Evolutionary conservation across 2,329 filamentous ascomycete species (phyloP).

Genomic region (Aureobasidium sp.): DNA sequence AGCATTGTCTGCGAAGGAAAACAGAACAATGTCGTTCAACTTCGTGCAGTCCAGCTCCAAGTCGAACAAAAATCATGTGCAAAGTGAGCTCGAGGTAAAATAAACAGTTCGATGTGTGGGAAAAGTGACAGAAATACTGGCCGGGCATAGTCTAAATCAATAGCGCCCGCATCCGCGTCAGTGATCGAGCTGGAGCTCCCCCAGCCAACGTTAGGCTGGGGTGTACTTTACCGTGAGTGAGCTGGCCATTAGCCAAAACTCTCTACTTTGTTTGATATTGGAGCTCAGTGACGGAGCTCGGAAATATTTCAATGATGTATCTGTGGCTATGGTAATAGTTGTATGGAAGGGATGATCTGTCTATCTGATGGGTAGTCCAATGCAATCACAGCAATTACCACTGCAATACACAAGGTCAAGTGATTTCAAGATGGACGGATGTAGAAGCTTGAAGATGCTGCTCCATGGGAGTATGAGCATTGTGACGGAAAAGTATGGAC

Average conservation of each 20-base stretch:
- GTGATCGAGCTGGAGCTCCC: conserved; percentile 12
- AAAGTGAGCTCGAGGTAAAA: background rate
- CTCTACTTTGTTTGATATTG: background rate
- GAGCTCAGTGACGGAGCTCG: background rate
- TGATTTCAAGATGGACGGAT: background rate
- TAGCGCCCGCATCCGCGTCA: conserved; percentile 14
- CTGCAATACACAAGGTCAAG: background rate
- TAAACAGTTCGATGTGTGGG: background rate
- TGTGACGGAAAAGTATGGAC: background rate
- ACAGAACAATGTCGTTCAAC: conserved; percentile 7
- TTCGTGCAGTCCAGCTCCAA: background rate
- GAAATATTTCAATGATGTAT: background rate
- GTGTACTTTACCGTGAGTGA: background rate
- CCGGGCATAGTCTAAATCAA: background rate
- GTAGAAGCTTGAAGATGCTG: background rate
- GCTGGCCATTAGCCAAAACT: background rate
- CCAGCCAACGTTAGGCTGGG: conserved; percentile 13
- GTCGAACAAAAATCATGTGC: background rate
- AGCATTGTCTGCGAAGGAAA: background rate
- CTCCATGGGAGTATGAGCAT: background rate
- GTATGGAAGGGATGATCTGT: background rate
- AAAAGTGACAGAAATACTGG: conserved; percentile 1
- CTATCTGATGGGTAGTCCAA: too few species aligned
- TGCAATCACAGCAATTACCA: too few species aligned
- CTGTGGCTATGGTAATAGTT: background rate